Evolutionary conservation across 1,139 yeast genomes (phyloP), one percentile per base, ranked within the genome.

Genomic region (Geotrichum klebahnii): DNA sequence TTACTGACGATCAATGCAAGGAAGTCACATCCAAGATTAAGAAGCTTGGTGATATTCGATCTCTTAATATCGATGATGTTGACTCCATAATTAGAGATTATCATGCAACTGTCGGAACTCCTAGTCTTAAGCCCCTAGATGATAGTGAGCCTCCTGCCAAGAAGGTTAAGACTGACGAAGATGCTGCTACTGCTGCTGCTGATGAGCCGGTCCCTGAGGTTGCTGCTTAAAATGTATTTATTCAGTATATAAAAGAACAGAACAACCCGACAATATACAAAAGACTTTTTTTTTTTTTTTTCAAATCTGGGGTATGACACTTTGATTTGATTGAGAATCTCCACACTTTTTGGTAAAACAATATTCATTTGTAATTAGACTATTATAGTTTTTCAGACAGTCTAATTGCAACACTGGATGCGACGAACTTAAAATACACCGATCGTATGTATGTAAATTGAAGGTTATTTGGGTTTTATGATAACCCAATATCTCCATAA

Each of bases 61-160:
- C 88, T 58, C 79, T 92, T 67, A 88, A 85, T 69, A 90, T 92
- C 62, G 97, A 92, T 66, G 98, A 92, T 72, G 97, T 92, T 51
- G 98, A 92, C 70, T 88, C 97, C 39, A 88, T 92, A 63, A 90
- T 92, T 68, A 88, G 90, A 73, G 95, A 89, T 60, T 92, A 69
- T 81, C 98, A 92, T 66, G 83, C 92, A 42, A 82, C 78, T 57
- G 70, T 79, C 53, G 55, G 69, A 42, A 75, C 79, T 5, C 79
- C 80, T 40, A 50, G 51, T 12, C 51, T 59, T 23, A 47, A 51
- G 22, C 55, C 61, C 17, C 56, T 54, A 36, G 57, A 45, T 22
- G 60, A 54, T 26, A 56, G 42, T n/a, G 60, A 51, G 37, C 62
- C 63, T 28, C 56, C 57, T 23, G n/a, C 45, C 39, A 52, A 52